Evolutionary conservation across 192 early-diverging fungal genomes (phyloP), one percentile per base, ranked within the genome.

Genomic region (Glomus cerebriforme): DNA sequence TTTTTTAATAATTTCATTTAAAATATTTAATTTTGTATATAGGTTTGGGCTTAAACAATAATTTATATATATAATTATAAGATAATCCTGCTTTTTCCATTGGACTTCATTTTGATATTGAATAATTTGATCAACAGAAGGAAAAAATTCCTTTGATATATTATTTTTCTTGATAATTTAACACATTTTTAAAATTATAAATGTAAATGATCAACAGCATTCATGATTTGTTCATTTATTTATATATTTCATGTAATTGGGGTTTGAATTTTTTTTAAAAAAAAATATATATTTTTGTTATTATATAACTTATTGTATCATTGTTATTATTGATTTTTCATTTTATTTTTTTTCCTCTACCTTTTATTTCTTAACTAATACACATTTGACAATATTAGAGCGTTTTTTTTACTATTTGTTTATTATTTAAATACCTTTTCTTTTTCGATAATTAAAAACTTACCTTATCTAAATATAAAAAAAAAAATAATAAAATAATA

Each of bases 1-100:
- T 47, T 58, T 26, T 29, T 43, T 43, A 10, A 43, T 27, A 47
- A 43, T 73, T 27, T 63, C 2, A 63, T 27, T 10, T 7, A 26
- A 26, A 63, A 27, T 63, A 63, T 63, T 63, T 60, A 7, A 29
- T 29, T 29, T 27, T 5, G 2, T 63, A 24, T 26, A 63, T 63
- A 63, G 60, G 60, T 63, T 63, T 63, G 60, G 60, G 60, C 60
- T 29, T 63, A 24, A 63, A 17, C 47, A 54, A 47, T 47, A 17
- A 17, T 9, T 47, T 47, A 47, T 12, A 12, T 47, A 17, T 47
- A 47, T 19, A 0, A 54, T 19, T 4, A 43, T 43, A 43, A 43
- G 10, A 43, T 43, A 43, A 43, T 43, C 39, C n/a, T n/a, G n/a
- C n/a, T n/a, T n/a, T n/a, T n/a, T n/a, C n/a, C n/a, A n/a, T n/a